Conservation (phyloP, 768 basidiomycete species). For the Suillus placidus region DNA sequence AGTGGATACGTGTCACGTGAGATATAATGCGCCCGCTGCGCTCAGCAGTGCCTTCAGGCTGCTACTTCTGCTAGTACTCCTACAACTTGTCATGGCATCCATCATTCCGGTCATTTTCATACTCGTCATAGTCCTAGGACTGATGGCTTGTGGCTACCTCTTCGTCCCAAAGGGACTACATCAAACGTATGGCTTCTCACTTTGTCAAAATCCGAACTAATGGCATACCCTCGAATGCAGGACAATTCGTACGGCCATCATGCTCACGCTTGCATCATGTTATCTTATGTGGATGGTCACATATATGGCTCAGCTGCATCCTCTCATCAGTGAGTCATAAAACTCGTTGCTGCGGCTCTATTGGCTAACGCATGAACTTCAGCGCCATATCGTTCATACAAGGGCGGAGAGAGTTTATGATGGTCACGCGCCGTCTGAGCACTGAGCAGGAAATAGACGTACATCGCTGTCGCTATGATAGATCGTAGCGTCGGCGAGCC, state of each 20-base stretch:
- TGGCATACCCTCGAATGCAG: conserved; percentile 42
- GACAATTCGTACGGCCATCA: conserved; percentile 76
- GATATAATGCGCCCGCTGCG: neutral
- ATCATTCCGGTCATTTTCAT: conserved; percentile 70
- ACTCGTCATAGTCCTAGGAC: conserved; percentile 61
- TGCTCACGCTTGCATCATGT: conserved; percentile 79
- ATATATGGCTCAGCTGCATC: conserved; percentile 94
- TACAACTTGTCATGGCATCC: conserved; percentile 55
- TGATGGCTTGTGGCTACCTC: conserved; percentile 67
- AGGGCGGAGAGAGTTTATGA: neutral
- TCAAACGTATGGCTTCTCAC: conserved; percentile 69
- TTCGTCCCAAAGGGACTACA: conserved; percentile 85
- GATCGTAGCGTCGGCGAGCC: conserved; percentile 24
- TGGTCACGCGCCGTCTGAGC: neutral
- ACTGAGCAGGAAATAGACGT: conserved; percentile 30
- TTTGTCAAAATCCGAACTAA: neutral
- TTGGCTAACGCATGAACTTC: conserved; percentile 11
- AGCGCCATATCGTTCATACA: conserved; percentile 23
- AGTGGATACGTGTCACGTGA: neutral
- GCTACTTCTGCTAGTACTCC: neutral
- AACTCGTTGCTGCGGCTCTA: neutral
- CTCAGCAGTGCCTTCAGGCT: neutral
- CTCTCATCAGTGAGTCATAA: conserved; percentile 72
- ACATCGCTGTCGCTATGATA: conserved; percentile 76
- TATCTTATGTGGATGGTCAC: conserved; percentile 98